Evolutionary conservation across 2,329 filamentous ascomycete genomes (phyloP).

Genomic region (Elsinoe ampelina): DNA sequence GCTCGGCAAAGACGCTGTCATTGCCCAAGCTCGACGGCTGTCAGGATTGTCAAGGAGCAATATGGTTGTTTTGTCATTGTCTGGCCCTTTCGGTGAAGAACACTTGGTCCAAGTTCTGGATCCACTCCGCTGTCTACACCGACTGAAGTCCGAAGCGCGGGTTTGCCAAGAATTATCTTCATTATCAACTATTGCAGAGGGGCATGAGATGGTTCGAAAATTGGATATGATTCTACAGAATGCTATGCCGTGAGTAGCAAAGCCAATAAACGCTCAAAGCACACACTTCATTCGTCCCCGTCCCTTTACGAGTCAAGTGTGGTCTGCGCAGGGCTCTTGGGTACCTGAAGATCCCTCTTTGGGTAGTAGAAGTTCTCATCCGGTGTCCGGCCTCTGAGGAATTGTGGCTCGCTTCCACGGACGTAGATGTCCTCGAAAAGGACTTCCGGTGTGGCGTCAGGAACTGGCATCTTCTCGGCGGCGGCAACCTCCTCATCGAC

Average conservation of each 20-base stretch:
- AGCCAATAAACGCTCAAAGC: background rate
- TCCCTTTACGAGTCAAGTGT: slow-evolving; percentile 5
- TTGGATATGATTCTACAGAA: slow-evolving; percentile 3
- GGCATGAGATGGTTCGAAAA: background rate
- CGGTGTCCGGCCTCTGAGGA: slow-evolving; percentile 74
- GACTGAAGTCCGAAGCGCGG: slow-evolving; percentile 1
- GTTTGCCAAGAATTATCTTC: background rate
- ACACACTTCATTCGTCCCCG: background rate
- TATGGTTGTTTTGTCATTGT: slow-evolving; percentile 11
- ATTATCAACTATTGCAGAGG: too few relatives aligned
- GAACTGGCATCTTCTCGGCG: slow-evolving; percentile 78
- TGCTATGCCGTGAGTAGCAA: background rate
- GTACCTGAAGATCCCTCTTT: slow-evolving; percentile 7
- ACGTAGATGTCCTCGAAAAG: slow-evolving; percentile 97
- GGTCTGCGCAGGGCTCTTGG: slow-evolving; percentile 13
- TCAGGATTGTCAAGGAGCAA: background rate
- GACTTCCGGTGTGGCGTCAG: slow-evolving; percentile 70
- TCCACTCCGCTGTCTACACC: background rate
- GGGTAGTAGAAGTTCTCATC: slow-evolving; percentile 84
- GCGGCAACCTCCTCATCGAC: slow-evolving; percentile 85
- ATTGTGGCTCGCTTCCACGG: slow-evolving; percentile 74
- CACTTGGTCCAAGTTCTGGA: slow-evolving; percentile 8
- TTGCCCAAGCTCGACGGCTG: slow-evolving; percentile 9
- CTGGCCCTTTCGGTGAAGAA: slow-evolving; percentile 3
- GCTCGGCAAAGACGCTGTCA: slow-evolving; percentile 16